Conservation (phyloP, 139 green algal genomes). For the Chlamydomonas eustigma region DNA sequence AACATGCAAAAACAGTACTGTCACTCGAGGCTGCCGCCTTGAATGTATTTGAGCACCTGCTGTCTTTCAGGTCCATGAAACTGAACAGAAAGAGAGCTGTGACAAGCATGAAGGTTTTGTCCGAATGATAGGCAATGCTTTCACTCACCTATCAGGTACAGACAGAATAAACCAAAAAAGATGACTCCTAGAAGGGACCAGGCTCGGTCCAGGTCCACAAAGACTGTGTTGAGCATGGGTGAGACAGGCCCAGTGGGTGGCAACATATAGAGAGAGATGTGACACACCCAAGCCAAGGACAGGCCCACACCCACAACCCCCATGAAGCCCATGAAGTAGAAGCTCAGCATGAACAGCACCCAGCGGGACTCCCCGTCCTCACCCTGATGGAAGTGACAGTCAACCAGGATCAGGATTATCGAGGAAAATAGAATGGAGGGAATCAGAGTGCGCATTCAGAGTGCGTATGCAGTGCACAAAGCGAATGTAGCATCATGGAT, state of each 20-base stretch:
- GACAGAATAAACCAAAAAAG: constrained; percentile 88
- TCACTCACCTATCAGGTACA: constrained; percentile 82
- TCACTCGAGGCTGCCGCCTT: too few relatives aligned
- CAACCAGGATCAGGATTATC: too few relatives aligned
- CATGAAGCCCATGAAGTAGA: constrained; percentile 61
- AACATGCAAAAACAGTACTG: too few relatives aligned
- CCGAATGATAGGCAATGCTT: too few relatives aligned
- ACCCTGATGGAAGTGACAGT: not conserved
- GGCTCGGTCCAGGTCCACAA: constrained; percentile 77
- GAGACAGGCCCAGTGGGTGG: constrained; percentile 61
- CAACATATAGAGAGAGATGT: constrained; percentile 94
- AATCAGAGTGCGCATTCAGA: too few relatives aligned
- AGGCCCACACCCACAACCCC: constrained; percentile 69
- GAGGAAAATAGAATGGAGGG: too few relatives aligned
- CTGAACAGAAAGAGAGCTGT: too few relatives aligned
- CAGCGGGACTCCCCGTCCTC: constrained; percentile 8
- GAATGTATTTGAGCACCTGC: too few relatives aligned
- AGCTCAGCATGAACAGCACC: constrained; percentile 16
- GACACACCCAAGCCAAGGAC: constrained; percentile 83
- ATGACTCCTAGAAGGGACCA: constrained; percentile 88
- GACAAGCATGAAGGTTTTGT: not conserved
- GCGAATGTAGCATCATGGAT: too few relatives aligned
- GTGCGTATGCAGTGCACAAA: too few relatives aligned
- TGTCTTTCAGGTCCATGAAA: too few relatives aligned
- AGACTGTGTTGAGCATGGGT: constrained; percentile 87